Evolutionary conservation across 805 yeast genomes (phyloP).

Genomic region (Torulaspora quercuum): DNA sequence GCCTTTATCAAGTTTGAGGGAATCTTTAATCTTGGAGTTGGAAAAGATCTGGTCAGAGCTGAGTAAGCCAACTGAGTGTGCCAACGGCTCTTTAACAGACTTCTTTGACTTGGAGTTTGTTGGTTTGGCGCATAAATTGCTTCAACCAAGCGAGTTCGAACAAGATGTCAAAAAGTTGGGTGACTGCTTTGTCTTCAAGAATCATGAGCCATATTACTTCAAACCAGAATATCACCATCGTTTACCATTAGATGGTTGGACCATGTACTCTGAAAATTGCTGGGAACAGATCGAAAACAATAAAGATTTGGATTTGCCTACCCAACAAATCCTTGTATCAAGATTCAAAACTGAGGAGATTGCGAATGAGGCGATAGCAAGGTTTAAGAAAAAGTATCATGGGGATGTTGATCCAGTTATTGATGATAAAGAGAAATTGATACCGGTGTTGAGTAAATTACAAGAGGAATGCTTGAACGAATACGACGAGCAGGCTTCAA

Average conservation of each 20-base stretch:
- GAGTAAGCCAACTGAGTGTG: constrained; percentile 65
- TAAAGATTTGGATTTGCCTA: constrained; percentile 92
- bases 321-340: constrained; percentile 93
- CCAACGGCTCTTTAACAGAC: constrained; percentile 55
- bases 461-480: constrained; percentile 45
- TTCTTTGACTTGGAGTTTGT: constrained; percentile 83
- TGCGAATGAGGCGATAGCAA: constrained; percentile 48
- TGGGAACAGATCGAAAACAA: constrained; percentile 94
- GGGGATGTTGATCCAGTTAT: constrained; percentile 30
- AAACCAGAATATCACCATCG: constrained; percentile 71
- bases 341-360: constrained; percentile 93
- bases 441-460: constrained; percentile 43
- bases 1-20: constrained; percentile 66
- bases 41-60: constrained; percentile 72
- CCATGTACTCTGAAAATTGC: constrained; percentile 80
- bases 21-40: constrained; percentile 68
- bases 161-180: constrained; percentile 62
- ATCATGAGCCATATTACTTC: constrained; percentile 44
- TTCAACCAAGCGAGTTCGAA: constrained; percentile 69
- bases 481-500: constrained; percentile 71
- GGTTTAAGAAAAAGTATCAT: constrained; percentile 40
- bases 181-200: constrained; percentile 47
- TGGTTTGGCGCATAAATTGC: constrained; percentile 78
- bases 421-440: constrained; percentile 37
- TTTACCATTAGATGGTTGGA: constrained; percentile 96